Conservation (phyloP, 2,329 filamentous ascomycete species). For the Fusarium agapanthi region DNA sequence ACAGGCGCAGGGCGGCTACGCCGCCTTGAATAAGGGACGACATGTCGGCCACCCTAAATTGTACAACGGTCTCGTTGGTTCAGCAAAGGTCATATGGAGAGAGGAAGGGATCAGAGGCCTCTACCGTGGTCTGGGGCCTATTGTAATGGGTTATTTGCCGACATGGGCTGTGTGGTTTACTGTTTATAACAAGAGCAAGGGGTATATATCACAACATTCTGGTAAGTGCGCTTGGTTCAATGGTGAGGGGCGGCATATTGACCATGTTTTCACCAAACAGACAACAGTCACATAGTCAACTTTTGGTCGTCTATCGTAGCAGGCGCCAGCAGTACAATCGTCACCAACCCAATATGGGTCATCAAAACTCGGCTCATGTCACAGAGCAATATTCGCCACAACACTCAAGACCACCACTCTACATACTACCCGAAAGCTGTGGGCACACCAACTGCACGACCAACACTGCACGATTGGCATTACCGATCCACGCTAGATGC, state of each 20-base stretch:
- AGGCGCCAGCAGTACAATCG: conserved; percentile 90
- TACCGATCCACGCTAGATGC: conserved; percentile 91
- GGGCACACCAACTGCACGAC: conserved; percentile 64
- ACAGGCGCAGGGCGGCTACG: conserved; percentile 91
- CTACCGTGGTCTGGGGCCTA: conserved; percentile 92
- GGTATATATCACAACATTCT: conserved; percentile 72
- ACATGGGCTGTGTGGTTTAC: conserved; percentile 99
- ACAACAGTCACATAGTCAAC: conserved; percentile 80
- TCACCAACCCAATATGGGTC: conserved; percentile 98
- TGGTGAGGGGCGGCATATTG: conserved; percentile 7
- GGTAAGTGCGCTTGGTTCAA: conserved; percentile 53
- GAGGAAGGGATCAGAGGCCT: conserved; percentile 90
- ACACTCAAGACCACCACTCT: conserved; percentile 54
- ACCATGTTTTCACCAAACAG: conserved; percentile 51
- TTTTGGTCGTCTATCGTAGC: conserved; percentile 91
- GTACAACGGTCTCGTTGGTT: conserved; percentile 89
- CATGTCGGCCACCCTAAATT: conserved; percentile 65
- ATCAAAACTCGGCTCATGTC: conserved; percentile 99
- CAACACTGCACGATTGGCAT: conserved; percentile 81
- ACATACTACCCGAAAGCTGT: conserved; percentile 54
- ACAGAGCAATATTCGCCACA: conserved; percentile 68
- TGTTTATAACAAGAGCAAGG: conserved; percentile 91
- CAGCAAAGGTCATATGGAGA: conserved; percentile 82
- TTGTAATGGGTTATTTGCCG: conserved; percentile 93
- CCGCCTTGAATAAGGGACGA: conserved; percentile 58